Base-by-base conservation (phyloP, 805 yeast genomes). In the Lipomyces sp. region DNA sequence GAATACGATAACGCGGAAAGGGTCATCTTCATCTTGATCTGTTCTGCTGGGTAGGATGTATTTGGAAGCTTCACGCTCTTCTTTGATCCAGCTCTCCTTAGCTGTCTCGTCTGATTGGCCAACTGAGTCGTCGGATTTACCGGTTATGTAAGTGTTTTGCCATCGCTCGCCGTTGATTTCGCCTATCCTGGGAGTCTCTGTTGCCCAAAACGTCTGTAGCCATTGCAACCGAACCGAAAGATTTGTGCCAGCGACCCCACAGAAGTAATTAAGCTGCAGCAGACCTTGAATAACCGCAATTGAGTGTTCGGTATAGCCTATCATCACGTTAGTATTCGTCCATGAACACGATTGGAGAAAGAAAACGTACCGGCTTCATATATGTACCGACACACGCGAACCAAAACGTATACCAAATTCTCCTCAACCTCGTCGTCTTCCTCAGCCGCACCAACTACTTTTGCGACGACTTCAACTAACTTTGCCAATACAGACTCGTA, bases 131-230 rank as follows among this genome's bases (percentile, higher is more conserved):
- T 10, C 56, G 18, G 45, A 2, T 53, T 69, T 71, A 65, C 11
- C 65, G 69, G 30, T 24, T 29, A 15, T 70, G 33, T 51, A 29
- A 3, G 54, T 10, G 33, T 18, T 51, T 29, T 24, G 33, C 54
- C 54, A 51, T 18, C 15, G 54, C 30, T 10, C 30, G 30, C 33
- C 66, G 5, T 59, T 67, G 3, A 55, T 35, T 2, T 74, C 76
- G 29, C 75, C 74, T 18, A 73, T 56, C 24, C 75, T 65, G 10
- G 71, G 64, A 0, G 53, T 48, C 48, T 73, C 76, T 29, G 42
- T 30, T 5, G 59, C 58, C 76, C 75, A 74, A 60, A 64, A 72
- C 30, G 32, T 13, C 10, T 54, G 29, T 15, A 74, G 60, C 45
- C 70, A 53, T 8, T 32, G 50, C 24, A 66, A 32, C 2, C 24